Conservation (phyloP, 2,329 filamentous ascomycete species). For the Cladosporium sphaerospermum region DNA sequence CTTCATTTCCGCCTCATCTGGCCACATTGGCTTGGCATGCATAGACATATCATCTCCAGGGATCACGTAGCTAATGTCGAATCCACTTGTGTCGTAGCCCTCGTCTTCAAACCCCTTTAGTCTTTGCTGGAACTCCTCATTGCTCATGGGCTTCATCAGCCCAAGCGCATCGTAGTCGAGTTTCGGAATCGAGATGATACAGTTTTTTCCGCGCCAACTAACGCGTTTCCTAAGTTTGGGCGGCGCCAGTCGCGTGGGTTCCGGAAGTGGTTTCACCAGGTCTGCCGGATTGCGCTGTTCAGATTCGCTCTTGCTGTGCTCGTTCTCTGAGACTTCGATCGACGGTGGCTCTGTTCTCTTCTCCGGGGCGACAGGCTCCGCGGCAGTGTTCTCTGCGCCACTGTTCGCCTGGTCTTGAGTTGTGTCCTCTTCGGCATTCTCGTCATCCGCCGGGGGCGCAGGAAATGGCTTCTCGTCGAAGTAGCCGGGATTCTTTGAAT, state of each 20-base stretch:
- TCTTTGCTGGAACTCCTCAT: constrained; percentile 55
- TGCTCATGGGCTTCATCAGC: constrained; percentile 37
- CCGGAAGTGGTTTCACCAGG: constrained; percentile 8
- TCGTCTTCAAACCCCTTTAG: constrained; percentile 60
- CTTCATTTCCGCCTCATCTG: constrained; percentile 42
- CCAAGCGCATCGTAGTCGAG: constrained; percentile 38
- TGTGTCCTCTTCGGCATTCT: constrained; percentile 1
- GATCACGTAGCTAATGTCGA: constrained; percentile 45
- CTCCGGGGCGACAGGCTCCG: background rate
- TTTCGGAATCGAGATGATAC: constrained; percentile 40
- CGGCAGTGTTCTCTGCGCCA: background rate
- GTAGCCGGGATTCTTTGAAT: background rate
- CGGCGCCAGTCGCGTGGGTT: constrained; percentile 19
- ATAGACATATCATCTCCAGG: constrained; percentile 38
- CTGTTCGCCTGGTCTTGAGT: background rate
- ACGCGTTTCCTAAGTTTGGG: constrained; percentile 40
- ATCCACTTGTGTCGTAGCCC: constrained; percentile 64
- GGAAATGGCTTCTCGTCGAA: constrained; percentile 7
- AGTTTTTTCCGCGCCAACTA: constrained; percentile 41
- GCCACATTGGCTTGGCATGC: constrained; percentile 66
- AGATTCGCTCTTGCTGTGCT: constrained; percentile 7
- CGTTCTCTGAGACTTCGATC: constrained; percentile 11
- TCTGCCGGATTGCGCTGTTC: constrained; percentile 9
- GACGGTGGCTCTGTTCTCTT: background rate
- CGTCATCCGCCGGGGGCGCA: constrained; percentile 3